Base-by-base conservation (phyloP, 2,329 filamentous ascomycete species). In the Endothia cerciana region DNA sequence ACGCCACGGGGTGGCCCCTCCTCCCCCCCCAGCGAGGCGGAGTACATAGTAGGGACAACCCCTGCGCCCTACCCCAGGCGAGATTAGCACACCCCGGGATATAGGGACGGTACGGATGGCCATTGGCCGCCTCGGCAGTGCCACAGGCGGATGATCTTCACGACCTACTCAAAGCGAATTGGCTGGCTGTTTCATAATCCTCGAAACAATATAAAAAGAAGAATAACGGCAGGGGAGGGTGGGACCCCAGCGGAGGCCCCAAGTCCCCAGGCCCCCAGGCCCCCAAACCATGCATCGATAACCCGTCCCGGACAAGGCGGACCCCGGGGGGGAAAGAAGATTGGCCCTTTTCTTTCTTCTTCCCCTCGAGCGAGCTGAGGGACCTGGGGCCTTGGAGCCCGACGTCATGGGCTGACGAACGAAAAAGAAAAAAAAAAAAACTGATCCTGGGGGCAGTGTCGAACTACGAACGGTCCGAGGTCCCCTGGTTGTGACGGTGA, bases 121-220 rank as follows among this genome's bases (percentile, higher is more conserved):
- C 13, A 51, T 51, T 51, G 47, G 47, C 28, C 22, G 15, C 2
- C 10, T 15, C 17, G 15, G 47, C 11, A 22, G 19, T 25, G 51
- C 51, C 51, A 22, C 28, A 36, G 30, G 4, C 51, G 51, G 51
- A 28, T 55, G 51, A 55, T 55, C 51, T 36, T 19, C 51, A 55
- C 15, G 51, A 55, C 51, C 30, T 55, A 22, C 28, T 22, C 17
- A 55, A 55, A 55, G 30, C 47, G 51, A 19, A 55, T 55, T 55
- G 51, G 51, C 17, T 8, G 30, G 51, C 3, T 36, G 51, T 55
- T 55, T 55, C 51, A 55, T 28, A 19, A 36, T 55, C 51, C 28
- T 55, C 51, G 51, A 36, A 55, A 55, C 51, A 55, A 53, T 33
- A 33, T 36, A 36, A n/a, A 41, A 41, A 17, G 40, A 15, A 45